phyloP scores from a whole-genome alignment of 2,329 filamentous ascomycete genomes.

The Xylaria sp. region DNA sequence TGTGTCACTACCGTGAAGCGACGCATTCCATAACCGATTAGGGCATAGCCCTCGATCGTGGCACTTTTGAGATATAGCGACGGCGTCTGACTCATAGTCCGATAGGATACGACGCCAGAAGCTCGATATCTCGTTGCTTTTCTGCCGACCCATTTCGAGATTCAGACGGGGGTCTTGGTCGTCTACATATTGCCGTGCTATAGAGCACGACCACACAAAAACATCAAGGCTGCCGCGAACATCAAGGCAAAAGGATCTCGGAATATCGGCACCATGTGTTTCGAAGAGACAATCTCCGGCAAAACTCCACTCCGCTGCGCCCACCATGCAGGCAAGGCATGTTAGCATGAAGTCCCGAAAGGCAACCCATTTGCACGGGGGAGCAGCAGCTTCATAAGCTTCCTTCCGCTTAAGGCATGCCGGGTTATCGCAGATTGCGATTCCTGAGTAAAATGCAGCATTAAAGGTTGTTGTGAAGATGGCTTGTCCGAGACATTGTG shows the following conservation, averaged over 20 bases:
- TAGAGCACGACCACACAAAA: neutral
- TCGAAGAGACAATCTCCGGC: neutral
- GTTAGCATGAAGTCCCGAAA: slow-evolving; percentile 4
- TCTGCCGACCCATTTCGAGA: slow-evolving; percentile 1
- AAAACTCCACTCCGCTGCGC: neutral
- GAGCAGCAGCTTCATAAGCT: neutral
- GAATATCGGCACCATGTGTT: neutral
- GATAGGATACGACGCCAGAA: slow-evolving; percentile 3
- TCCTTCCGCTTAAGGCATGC: slow-evolving; percentile 1
- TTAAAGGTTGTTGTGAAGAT: neutral
- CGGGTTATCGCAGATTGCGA: neutral
- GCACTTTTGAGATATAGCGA: slow-evolving; percentile 1
- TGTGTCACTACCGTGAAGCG: neutral
- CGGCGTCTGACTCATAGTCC: neutral
- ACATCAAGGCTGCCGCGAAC: slow-evolving; percentile 2
- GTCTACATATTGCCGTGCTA: neutral
- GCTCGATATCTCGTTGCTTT: slow-evolving; percentile 2
- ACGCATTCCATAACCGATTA: slow-evolving; percentile 5
- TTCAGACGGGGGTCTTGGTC: neutral
- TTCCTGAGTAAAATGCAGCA: neutral
- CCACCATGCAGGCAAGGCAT: neutral
- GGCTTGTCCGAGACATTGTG: neutral
- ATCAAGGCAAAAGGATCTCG: neutral
- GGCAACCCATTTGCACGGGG: neutral
- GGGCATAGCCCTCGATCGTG: slow-evolving; percentile 2